Evolutionary conservation across 257 asterid genomes (phyloP), one percentile per base, ranked within the genome.

Genomic region (Phtheirospermum japonicum): DNA sequence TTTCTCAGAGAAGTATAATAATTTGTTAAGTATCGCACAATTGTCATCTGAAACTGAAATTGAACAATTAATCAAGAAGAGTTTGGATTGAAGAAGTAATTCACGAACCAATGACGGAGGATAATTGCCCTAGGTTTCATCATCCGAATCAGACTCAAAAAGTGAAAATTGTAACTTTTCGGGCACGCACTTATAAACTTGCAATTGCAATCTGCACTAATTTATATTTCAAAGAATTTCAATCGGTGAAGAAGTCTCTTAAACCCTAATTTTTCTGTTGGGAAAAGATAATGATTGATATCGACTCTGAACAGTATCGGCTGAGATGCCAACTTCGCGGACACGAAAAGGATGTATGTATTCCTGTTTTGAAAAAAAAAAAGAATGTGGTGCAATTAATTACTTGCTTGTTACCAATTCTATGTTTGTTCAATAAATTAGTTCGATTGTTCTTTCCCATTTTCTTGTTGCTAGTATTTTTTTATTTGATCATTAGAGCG

Each of bases 311-410:
- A 17, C 90, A 83, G 79, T 93, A 85, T 80, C 82, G 74, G 57
- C 61, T 93, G 78, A 75, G 97, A 70, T 85, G 87, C 68, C 96
- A 93, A 60, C 92, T 93, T 26, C 76, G 59, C 32, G 95, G 99
- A 64, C 99, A 89, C 87, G 99, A 89, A 63, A 97, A 87, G 77
- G 99, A 89, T 74, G 99, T 93, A 79, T 13, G 81, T 36, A 6
- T 9, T 36, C 42, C 4, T 36, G 1, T 36, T 6, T 36, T 36
- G n/a, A n/a, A n/a, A n/a, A n/a, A 6, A 36, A 0, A 1, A 9
- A 9, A 23, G 1, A 23, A 23, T 23, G 28, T 23, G 28, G 39
- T 72, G 31, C 33, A 40, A 30, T 49, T 50, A 45, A 23, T 59
- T 43, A 34, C 9, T 55, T 65, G 18, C 23, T 54, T n/a, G n/a